Evolutionary conservation across 106 monocot genomes (phyloP), one percentile per base, ranked within the genome.

Genomic region (Dactylorhiza incarnata): DNA sequence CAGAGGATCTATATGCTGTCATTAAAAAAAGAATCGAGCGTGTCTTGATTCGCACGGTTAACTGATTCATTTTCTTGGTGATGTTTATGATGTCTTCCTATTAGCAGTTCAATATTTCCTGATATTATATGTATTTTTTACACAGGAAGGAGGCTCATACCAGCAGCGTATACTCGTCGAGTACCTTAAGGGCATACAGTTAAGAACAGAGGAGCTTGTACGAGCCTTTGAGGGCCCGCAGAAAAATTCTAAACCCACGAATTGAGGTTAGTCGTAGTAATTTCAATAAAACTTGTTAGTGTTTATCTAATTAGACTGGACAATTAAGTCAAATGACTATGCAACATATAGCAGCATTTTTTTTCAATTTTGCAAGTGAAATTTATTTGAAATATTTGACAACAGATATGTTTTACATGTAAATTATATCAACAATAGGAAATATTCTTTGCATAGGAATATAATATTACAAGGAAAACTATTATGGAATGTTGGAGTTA

Each of bases 141-240:
- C 24, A n/a, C 77, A 95, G 95, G 95, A 95, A 81, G 95, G 95
- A 50, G 95, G 95, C 37, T 95, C 95, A 67, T 95, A 95, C 63
- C 88, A 93, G 73, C 95, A 95, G 72, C 88, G 95, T 11, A 87
- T 95, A 14, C 82, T 92, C 17, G 79, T 82, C 0, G 95, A 95
- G 77, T 95, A 90, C 77, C 85, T 95, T 66, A 88, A 80, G 84
- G 95, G 92, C 51, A 90, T 95, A 43, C 80, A 92, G 68, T 83
- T 82, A 49, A 86, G 95, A 85, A 46, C 86, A 5, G 81, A 88
- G 74, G 86, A 85, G 26, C 71, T 92, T 23, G 87, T 88, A 16
- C 68, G 92, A 79, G 85, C 85, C 46, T 54, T 95, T 49, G 76
- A 85, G 85, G 86, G 90, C 37, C 72, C 82, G 68, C 78, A 81